Evolutionary conservation across 1,284 basidiomycete genomes (phyloP).

Genomic region (Athelia psychrophila): DNA sequence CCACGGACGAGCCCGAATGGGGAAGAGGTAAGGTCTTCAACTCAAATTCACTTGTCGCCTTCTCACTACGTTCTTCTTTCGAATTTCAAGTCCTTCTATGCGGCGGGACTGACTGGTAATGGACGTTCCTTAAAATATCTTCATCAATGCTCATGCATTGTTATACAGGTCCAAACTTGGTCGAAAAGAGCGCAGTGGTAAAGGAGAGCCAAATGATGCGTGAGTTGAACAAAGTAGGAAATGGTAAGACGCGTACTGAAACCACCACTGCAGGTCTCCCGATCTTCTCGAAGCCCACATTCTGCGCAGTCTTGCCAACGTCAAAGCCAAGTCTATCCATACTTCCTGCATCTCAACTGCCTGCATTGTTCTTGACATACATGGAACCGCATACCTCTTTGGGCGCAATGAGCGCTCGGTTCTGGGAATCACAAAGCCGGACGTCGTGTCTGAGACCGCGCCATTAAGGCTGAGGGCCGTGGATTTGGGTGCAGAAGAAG

Average conservation of each 20-base stretch:
- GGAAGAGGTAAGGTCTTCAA: conserved; percentile 29
- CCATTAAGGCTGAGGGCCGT: conserved; percentile 61
- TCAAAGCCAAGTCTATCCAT: conserved; percentile 71
- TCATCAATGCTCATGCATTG: conserved; percentile 14
- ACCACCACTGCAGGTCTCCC: conserved; percentile 32
- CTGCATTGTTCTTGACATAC: conserved; percentile 70
- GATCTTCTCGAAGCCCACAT: conserved; percentile 88
- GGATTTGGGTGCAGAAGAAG: conserved; percentile 59
- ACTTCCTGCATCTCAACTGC: conserved; percentile 74
- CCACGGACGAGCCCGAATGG: conserved; percentile 21
- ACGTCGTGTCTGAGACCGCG: conserved; percentile 68
- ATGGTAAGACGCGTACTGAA: background rate
- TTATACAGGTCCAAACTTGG: conserved; percentile 59
- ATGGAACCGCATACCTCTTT: conserved; percentile 84
- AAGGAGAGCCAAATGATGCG: conserved; percentile 37
- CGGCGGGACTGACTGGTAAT: conserved; percentile 88
- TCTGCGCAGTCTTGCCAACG: conserved; percentile 81
- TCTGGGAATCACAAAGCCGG: conserved; percentile 53
- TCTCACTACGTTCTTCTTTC: background rate
- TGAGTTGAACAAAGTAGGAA: conserved; percentile 16
- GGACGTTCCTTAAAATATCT: too few species aligned
- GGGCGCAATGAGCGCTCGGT: conserved; percentile 72
- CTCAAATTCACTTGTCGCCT: background rate
- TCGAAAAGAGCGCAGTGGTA: conserved; percentile 53
- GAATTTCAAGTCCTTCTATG: conserved; percentile 65